These are phyloP conservation scores for Adansonia gregorii DNA, from an alignment of 441 rosid genomes.

Conservation along the genomic window DNA sequence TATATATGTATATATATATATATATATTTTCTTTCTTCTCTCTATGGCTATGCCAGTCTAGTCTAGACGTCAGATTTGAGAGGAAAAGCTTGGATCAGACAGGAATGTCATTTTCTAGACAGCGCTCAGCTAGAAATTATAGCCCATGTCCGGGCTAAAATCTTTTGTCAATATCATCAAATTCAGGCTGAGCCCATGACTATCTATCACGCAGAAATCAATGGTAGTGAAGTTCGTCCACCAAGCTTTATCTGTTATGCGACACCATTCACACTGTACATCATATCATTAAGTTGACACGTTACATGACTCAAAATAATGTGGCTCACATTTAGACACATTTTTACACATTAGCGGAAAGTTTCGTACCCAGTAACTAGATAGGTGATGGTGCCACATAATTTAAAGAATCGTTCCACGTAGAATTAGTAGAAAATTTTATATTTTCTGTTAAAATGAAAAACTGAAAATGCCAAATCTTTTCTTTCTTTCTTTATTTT, in stretches of 20 bases:
- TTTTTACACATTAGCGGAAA: background rate
- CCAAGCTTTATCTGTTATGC: background rate
- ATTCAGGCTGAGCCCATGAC: background rate
- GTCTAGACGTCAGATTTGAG: background rate
- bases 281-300: background rate
- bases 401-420: background rate
- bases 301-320: background rate
- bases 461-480: no score
- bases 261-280: background rate
- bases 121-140: background rate
- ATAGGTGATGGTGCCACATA: background rate
- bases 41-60: background rate
- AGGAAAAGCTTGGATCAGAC: background rate
- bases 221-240: background rate
- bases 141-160: background rate
- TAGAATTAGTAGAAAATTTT: no score
- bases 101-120: background rate
- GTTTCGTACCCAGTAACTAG: background rate
- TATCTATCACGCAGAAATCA: background rate
- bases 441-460: no score
- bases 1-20: no score
- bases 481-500: no score
- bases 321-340: background rate
- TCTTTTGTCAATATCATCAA: no score
- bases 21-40: no score